These are phyloP conservation scores for Chaetomium sp. DNA, from an alignment of 2,329 filamentous ascomycete species.

Conservation along the genomic window DNA sequence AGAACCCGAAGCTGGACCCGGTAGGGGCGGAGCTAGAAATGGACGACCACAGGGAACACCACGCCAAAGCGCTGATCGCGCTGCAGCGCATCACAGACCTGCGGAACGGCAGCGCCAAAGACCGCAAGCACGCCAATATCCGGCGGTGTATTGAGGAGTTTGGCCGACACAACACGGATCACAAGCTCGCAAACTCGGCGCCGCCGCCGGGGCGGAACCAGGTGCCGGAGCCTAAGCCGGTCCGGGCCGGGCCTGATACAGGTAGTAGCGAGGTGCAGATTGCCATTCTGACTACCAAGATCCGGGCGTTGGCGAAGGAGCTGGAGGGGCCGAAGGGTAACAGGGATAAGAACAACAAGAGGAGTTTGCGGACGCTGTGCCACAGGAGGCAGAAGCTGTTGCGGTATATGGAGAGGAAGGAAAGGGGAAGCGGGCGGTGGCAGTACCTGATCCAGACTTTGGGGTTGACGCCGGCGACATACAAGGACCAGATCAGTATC, in stretches of 20 bases:
- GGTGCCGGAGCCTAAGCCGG: slow-evolving; percentile 35
- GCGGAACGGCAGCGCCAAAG: slow-evolving; percentile 68
- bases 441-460: slow-evolving; percentile 76
- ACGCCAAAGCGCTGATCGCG: slow-evolving; percentile 66
- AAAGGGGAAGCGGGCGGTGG: slow-evolving; percentile 87
- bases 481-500: slow-evolving; percentile 81
- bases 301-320: slow-evolving; percentile 69
- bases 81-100: slow-evolving; percentile 73
- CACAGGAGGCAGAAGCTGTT: slow-evolving; percentile 86
- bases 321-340: slow-evolving; percentile 61
- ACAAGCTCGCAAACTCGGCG: slow-evolving; percentile 47
- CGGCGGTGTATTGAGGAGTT: slow-evolving; percentile 80
- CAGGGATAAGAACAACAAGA: slow-evolving; percentile 91
- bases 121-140: slow-evolving; percentile 75
- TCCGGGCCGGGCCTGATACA: slow-evolving; percentile 80
- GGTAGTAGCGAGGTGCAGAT: slow-evolving; percentile 97
- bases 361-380: slow-evolving; percentile 76
- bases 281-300: slow-evolving; percentile 90
- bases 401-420: slow-evolving; percentile 79
- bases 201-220: slow-evolving; percentile 46
- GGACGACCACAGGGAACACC: slow-evolving; percentile 45
- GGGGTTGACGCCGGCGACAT: slow-evolving; percentile 80
- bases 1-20: slow-evolving; percentile 35
- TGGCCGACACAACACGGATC: slow-evolving; percentile 84
- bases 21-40: slow-evolving; percentile 28